Evolutionary conservation across 805 yeast genomes (phyloP), one percentile per base, ranked within the genome.

Genomic region (Barnettozyma sucrosica): DNA sequence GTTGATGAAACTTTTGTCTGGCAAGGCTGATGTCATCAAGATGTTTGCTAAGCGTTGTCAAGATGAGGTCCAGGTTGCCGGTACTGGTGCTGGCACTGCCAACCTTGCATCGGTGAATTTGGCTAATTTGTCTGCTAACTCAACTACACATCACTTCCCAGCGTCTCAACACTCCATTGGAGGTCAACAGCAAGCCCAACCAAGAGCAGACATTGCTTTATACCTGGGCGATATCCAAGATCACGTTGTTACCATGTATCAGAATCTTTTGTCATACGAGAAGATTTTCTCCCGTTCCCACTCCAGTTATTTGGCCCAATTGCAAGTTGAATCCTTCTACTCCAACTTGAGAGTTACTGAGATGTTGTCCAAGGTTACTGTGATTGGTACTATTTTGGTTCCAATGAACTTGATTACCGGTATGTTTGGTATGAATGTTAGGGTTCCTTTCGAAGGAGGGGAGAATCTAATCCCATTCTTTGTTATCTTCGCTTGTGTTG

Each of bases 181-280:
- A 14, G 28, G 25, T 37, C 41, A 37, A 21, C 37, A 36, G 16
- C 62, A 64, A 16, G 72, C 76, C 1, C 79, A 81, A 56, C 96
- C 97, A 44, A 76, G 95, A 59, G 92, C 85, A 24, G 97, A 92
- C 59, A 90, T 90, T 67, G 96, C 93, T 4, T 82, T 93, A 83
- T 93, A 92, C 64, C 68, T 93, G 49, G 96, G 97, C 16, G 99
- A 93, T 70, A 93, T 93, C 57, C 99, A 93, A 67, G 99, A 93
- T 68, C 99, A 93, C 68, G 83, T 92, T 59, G 82, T 90, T 49
- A 92, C 98, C 16, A 92, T 92, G 97, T 85, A 81, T 66, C 97
- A 89, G 68, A 90, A 89, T 61, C 74, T 92, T 62, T 67, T 83
- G 38, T 86, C 95, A 3, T 90, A 89, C 62, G 99, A 92, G 64